phyloP scores from a whole-genome alignment of 2,329 filamentous ascomycete species.

The Talaromyces atroroseus region DNA sequence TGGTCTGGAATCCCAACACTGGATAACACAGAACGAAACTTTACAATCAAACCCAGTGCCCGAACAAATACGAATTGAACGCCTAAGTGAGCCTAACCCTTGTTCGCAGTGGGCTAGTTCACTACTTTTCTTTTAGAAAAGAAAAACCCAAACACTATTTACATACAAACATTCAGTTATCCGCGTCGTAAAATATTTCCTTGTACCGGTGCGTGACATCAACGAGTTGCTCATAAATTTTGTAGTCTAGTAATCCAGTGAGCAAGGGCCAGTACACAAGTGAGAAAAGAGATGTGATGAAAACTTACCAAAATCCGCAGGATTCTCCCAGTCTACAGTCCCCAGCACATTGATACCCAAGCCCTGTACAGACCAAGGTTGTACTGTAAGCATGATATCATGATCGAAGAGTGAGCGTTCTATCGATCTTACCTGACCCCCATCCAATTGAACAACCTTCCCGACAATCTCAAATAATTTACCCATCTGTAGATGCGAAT shows the following conservation, averaged over 20 bases:
- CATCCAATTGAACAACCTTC: constrained; percentile 40
- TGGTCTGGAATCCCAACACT: not conserved
- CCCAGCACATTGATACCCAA: constrained; percentile 38
- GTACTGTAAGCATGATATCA: not conserved
- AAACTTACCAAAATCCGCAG: constrained; percentile 34
- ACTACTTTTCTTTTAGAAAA: not conserved
- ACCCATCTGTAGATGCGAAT: constrained; percentile 41
- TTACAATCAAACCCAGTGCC: not conserved
- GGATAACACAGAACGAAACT: not conserved
- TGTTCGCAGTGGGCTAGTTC: not conserved
- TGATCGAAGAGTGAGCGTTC: not conserved
- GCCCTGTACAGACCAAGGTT: constrained; percentile 20
- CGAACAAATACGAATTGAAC: not conserved
- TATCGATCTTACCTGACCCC: constrained; percentile 26
- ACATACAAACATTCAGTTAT: constrained; percentile 2
- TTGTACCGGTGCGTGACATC: constrained; percentile 78
- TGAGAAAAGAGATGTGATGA: not conserved
- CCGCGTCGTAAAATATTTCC: constrained; percentile 66
- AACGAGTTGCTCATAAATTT: constrained; percentile 70
- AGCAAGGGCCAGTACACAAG: not conserved
- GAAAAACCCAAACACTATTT: not conserved
- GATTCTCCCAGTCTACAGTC: constrained; percentile 39
- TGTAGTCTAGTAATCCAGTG: constrained; percentile 57
- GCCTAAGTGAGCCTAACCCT: not conserved
- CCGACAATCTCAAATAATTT: constrained; percentile 44